Conservation (phyloP, 495 filamentous ascomycete genomes). For the Hyaloscypha finlandica region DNA sequence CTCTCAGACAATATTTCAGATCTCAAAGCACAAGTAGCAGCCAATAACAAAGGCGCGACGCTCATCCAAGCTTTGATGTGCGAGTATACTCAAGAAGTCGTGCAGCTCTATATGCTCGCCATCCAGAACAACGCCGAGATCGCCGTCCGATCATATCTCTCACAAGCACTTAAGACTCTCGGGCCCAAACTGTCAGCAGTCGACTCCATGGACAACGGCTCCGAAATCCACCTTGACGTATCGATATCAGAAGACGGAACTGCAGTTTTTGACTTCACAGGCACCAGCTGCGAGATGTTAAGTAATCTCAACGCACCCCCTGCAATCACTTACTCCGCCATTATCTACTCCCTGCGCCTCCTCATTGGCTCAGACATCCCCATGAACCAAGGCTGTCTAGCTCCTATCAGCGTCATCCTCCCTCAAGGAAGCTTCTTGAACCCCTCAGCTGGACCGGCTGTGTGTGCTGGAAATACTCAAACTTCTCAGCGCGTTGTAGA, state of each 20-base stretch:
- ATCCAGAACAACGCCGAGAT: conserved; percentile 37
- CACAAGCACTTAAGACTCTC: conserved; percentile 18
- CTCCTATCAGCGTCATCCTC: conserved; percentile 27
- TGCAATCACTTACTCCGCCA: conserved; percentile 31
- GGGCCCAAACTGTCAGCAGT: conserved; percentile 29
- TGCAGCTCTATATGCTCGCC: conserved; percentile 33
- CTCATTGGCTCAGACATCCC: conserved; percentile 34
- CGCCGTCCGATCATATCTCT: conserved; percentile 34
- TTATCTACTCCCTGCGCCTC: conserved; percentile 32
- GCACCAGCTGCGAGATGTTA: conserved; percentile 34
- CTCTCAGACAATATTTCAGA: conserved; percentile 38
- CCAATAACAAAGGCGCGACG: conserved; percentile 36
- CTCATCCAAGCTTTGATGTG: conserved; percentile 34
- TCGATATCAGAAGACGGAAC: conserved; percentile 33
- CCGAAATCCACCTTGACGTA: conserved; percentile 35
- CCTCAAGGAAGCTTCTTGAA: conserved; percentile 29
- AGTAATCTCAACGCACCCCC: conserved; percentile 29
- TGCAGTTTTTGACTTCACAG: conserved; percentile 39
- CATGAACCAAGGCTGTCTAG: conserved; percentile 35
- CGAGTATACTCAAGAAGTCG: conserved; percentile 30
- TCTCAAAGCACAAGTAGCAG: conserved; percentile 39
- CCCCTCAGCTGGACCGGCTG: conserved; percentile 25
- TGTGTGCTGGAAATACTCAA: conserved; percentile 30
- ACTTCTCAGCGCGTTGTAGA: conserved; percentile 38
- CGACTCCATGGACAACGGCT: conserved; percentile 38